Evolutionary conservation across 2,329 filamentous ascomycete species (phyloP), one percentile per base, ranked within the genome.

Genomic region (Botrytis fragariae): DNA sequence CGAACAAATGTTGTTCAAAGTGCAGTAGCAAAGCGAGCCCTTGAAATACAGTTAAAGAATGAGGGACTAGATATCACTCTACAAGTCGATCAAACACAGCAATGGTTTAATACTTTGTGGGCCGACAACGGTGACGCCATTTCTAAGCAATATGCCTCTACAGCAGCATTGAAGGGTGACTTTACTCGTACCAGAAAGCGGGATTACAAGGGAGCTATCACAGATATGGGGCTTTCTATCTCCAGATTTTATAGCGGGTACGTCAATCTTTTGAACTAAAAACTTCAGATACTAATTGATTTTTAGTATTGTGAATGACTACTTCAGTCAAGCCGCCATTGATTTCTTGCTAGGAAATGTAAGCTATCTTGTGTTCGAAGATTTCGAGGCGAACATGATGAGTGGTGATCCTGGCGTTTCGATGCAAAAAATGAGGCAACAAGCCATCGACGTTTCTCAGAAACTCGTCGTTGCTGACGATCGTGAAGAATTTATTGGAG

Each of bases 61-160:
- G 90, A 97, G 75, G 93, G 92, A 0, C 91, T 94, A 74, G 89
- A 91, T 72, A 91, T 97, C 83, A 89, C 91, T 77, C 86, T 92
- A 0, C 91, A 96, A 75, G 82, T 86, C 37, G 94, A 97, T 80
- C 92, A 93, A 73, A 89, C 91, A 72, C 97, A 93, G 8, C 88
- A 90, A 63, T 98, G 95, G 94, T 98, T 98, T 84, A 98, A 99
- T 82, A 94, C 90, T 0, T 85, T 98, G 0, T 99, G 96, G 95
- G 96, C 96, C 0, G 96, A 99, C 81, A 99, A 99, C 77, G 96
- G 96, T 22, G 96, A 99, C 82, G 94, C 95, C 0, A 94, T 98
- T 72, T 97, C 94, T 0, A 94, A 95, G 77, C 95, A 98, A 81
- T 99, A 99, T 82, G 94, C 96, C 1, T 97, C 94, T 16, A 98